Evolutionary conservation across 2,329 filamentous ascomycete species (phyloP).

Genomic region (Fusarium caatingaense): DNA sequence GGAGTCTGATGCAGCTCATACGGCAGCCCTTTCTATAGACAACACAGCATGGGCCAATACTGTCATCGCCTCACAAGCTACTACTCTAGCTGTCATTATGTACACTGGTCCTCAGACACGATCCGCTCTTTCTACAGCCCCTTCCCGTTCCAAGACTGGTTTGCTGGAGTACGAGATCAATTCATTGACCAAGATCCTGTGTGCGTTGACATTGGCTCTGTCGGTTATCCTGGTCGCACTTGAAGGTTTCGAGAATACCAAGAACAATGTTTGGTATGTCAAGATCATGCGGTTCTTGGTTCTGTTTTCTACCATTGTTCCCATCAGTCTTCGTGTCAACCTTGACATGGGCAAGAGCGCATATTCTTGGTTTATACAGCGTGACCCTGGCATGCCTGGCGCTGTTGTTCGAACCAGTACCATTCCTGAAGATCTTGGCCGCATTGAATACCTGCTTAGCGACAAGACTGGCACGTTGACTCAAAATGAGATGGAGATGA

Average conservation of each 20-base stretch:
- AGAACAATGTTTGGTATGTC: constrained; percentile 85
- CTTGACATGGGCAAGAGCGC: constrained; percentile 97
- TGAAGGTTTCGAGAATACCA: constrained; percentile 78
- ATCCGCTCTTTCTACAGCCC: constrained; percentile 90
- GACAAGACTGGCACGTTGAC: constrained; percentile 99
- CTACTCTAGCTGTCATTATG: constrained; percentile 87
- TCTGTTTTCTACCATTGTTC: constrained; percentile 98
- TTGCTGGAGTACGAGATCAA: constrained; percentile 97
- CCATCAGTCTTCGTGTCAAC: constrained; percentile 95
- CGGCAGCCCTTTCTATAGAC: constrained; percentile 86
- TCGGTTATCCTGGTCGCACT: constrained; percentile 90
- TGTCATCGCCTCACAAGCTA: constrained; percentile 91
- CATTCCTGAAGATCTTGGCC: constrained; percentile 93
- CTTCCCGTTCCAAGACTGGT: constrained; percentile 93
- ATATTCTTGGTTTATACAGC: constrained; percentile 95
- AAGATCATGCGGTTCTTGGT: constrained; percentile 99
- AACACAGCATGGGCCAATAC: constrained; percentile 99
- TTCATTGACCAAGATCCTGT: constrained; percentile 94
- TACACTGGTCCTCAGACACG: constrained; percentile 96
- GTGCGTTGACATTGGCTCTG: constrained; percentile 84
- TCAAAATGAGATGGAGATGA: constrained; percentile 98
- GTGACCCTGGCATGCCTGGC: constrained; percentile 87
- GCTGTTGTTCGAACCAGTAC: constrained; percentile 96
- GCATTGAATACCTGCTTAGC: constrained; percentile 95
- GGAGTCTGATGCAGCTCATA: constrained; percentile 59